Conservation (phyloP, 2,329 filamentous ascomycete species). For the Phoma sp. region DNA sequence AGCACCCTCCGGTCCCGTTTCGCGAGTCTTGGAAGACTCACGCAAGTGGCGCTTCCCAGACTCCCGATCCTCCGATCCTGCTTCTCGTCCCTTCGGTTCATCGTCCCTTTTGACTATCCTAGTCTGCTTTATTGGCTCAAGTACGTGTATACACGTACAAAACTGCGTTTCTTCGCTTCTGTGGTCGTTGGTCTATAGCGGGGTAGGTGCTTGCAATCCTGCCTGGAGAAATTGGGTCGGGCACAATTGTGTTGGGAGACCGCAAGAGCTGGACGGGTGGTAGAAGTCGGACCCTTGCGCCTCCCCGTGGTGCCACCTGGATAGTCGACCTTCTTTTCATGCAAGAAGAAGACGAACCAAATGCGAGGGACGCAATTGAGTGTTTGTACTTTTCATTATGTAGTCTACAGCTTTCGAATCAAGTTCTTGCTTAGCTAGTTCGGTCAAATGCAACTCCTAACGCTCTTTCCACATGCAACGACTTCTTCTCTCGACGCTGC, state of each 20-base stretch:
- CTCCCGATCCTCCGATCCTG: conserved; percentile 8
- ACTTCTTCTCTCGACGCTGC: not conserved
- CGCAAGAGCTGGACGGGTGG: conserved; percentile 43
- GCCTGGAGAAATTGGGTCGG: conserved; percentile 33
- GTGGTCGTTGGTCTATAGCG: conserved; percentile 12
- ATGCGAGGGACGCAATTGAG: conserved; percentile 40
- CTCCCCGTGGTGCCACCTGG: conserved; percentile 47
- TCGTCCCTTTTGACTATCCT: conserved; percentile 5
- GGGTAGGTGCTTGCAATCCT: conserved; percentile 20
- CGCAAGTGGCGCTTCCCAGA: conserved; percentile 13
- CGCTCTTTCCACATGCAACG: not conserved
- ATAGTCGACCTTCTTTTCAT: conserved; percentile 29
- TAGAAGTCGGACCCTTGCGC: conserved; percentile 48
- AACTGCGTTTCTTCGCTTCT: not conserved
- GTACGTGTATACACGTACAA: not conserved
- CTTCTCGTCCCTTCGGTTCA: conserved; percentile 2
- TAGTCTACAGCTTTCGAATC: not conserved
- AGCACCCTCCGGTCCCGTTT: conserved; percentile 22
- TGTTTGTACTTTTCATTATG: not conserved
- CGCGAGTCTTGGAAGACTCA: conserved; percentile 1
- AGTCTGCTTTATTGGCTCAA: conserved; percentile 1
- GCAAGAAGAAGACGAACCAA: conserved; percentile 36
- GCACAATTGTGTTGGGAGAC: conserved; percentile 25
- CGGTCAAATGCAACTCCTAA: not conserved
- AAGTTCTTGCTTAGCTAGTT: not conserved